Evolutionary conservation across 2,329 filamentous ascomycete genomes (phyloP).

Genomic region (Parascedosporium putredinis): DNA sequence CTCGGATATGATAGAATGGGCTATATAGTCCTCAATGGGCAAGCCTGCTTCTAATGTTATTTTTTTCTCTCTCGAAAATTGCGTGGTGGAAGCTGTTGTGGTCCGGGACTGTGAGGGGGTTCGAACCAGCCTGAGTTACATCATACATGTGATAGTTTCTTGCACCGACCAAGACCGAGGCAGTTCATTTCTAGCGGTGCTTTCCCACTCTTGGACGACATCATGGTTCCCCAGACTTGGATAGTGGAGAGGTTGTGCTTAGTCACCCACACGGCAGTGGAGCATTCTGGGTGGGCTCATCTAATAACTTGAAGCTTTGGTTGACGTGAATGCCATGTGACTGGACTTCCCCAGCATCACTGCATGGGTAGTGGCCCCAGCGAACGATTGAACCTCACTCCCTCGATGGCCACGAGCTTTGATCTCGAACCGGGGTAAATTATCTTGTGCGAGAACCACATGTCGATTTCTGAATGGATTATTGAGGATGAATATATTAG

Average conservation of each 20-base stretch:
- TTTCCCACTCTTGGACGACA: background rate
- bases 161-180: conserved; percentile 7
- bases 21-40: background rate
- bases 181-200: background rate
- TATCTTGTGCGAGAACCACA: too few relatives aligned
- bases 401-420: too few relatives aligned
- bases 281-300: too few relatives aligned
- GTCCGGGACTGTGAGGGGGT: background rate
- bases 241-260: background rate
- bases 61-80: background rate
- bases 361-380: background rate
- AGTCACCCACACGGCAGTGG: background rate
- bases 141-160: conserved; percentile 7
- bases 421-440: too few relatives aligned
- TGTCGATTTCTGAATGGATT: too few relatives aligned
- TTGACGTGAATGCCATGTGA: background rate
- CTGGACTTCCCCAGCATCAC: background rate
- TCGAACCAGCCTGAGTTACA: background rate
- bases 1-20: too few relatives aligned
- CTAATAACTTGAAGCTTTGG: background rate
- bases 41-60: background rate
- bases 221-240: background rate
- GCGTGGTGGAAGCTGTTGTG: background rate
- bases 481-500: too few relatives aligned
- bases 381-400: too few relatives aligned